Base-by-base conservation (phyloP, 2,329 filamentous ascomycete genomes). In the Aureobasidium sp. region DNA sequence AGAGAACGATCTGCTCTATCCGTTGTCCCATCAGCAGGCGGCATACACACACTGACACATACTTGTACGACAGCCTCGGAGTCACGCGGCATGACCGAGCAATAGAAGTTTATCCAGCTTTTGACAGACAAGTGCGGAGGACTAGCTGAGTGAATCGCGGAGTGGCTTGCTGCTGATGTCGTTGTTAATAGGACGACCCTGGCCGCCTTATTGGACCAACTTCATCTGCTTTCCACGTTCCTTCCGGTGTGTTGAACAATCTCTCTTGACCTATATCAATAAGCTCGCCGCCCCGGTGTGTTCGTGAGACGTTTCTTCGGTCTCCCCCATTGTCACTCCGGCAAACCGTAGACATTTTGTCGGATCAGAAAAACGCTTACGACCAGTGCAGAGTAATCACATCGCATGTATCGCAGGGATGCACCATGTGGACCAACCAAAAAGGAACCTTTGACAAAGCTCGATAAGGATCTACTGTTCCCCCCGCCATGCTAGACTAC, bases 81-180 rank as follows among this genome's bases (percentile, higher is more conserved):
- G 16, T 16, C 9, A 34, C n/a, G 11, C n/a, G 25, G 50, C 39
- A 36, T 45, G 53, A 41, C 53, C 45, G 53, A n/a, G 6, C 16
- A 29, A 25, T 16, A 25, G 30, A 57, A 57, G 53, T 34, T 41
- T 57, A 57, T 57, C 53, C 53, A 45, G 30, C 39, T 45, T 45
- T 36, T 27, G 37, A 32, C 16, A 7, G 30, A 30, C 3, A 34
- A 50, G 30, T 50, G 3, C 5, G n/a, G 21, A 52, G 50, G 37
- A 54, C 50, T 54, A 42, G 50, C 50, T 15, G 50, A 41, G 50
- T 39, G 37, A 54, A 54, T 54, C 50, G 50, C 49, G n/a, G 6
- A 16, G 49, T 52, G 50, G 50, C 37, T 54, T 54, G 49, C 47
- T 25, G 30, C 16, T 8, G 6, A 5, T 21, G 11, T n/a, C 30